Conservation (phyloP, 495 filamentous ascomycete genomes). For the Margaritispora aquatica region DNA sequence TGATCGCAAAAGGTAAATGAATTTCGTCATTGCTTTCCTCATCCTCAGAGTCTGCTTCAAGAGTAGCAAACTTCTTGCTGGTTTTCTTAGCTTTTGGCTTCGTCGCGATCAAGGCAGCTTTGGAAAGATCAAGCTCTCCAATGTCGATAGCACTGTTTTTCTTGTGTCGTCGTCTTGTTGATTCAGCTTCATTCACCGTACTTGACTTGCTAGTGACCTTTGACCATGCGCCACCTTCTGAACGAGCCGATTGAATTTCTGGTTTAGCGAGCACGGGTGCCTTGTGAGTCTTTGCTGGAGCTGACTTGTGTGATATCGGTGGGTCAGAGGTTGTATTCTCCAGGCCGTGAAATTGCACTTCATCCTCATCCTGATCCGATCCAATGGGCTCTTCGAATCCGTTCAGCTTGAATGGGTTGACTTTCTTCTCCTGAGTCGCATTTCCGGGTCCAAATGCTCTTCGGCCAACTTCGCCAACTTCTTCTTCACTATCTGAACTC, state of each 20-base stretch:
- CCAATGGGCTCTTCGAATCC: conserved; percentile 54
- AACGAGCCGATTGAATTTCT: background rate
- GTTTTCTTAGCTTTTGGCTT: conserved; percentile 25
- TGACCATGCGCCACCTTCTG: conserved; percentile 32
- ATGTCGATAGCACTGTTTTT: conserved; percentile 25
- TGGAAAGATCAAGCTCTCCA: conserved; percentile 34
- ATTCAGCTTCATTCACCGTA: conserved; percentile 16
- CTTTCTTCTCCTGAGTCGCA: conserved; percentile 16
- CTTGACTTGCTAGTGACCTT: conserved; percentile 18
- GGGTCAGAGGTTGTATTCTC: background rate
- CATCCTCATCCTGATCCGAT: conserved; percentile 13
- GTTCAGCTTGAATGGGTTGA: conserved; percentile 18
- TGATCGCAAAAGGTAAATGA: conserved; percentile 55
- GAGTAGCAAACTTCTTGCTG: conserved; percentile 3
- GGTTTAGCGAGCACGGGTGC: background rate
- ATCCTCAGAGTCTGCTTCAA: conserved; percentile 42
- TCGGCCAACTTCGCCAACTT: conserved; percentile 51
- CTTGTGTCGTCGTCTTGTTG: conserved; percentile 26
- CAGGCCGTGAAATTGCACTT: conserved; percentile 21
- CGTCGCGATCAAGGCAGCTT: conserved; percentile 27
- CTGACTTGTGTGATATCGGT: background rate
- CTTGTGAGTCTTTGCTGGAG: background rate
- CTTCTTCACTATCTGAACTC: conserved; percentile 49
- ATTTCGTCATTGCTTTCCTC: conserved; percentile 32
- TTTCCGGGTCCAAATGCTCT: conserved; percentile 52